Evolutionary conservation across 768 basidiomycete species (phyloP), one percentile per base, ranked within the genome.

Genomic region (Auricularia sp.): DNA sequence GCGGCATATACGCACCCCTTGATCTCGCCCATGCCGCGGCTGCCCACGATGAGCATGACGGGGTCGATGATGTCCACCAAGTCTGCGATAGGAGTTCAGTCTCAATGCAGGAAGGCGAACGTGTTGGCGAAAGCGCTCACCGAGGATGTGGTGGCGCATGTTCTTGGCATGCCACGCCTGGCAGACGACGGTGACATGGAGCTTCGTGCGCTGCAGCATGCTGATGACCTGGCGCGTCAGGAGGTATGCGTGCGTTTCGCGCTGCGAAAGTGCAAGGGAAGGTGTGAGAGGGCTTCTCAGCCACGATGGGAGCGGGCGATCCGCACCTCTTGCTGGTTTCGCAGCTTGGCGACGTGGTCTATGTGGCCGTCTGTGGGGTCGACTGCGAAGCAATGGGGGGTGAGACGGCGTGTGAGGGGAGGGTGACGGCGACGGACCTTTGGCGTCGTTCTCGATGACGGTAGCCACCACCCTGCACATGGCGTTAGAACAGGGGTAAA

Each of bases 81-180:
- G 70, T 95, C 90, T 84, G 62, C 36, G 29, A 53, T 23, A 59
- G 18, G 44, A 33, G 23, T 44, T 56, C 16, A 23, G 47, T 42
- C 44, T 8, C 44, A 33, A 18, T 34, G 39, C n/a, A 18, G 11
- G 7, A 18, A 7, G n/a, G 18, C 53, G n/a, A 54, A 34, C n/a
- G 34, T 12, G 35, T 65, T 29, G 14, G 16, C 14, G 23, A 12
- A 29, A 29, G 29, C 29, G 70, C 80, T 62, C 61, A 87, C 88
- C 88, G 21, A 96, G 77, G 29, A 96, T 77, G 87, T 95, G 94
- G 71, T 94, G 92, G 29, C 92, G 77, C 1, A 88, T 81, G 71
- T 95, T 95, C 79, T 96, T 97, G n/a, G 95, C 93, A 68, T 98
- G 95, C 84, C 95, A 90, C 35, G 95, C 94, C 76, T 98, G 94